phyloP scores from a whole-genome alignment of 345 rosid species.

The Geranium brycei region DNA sequence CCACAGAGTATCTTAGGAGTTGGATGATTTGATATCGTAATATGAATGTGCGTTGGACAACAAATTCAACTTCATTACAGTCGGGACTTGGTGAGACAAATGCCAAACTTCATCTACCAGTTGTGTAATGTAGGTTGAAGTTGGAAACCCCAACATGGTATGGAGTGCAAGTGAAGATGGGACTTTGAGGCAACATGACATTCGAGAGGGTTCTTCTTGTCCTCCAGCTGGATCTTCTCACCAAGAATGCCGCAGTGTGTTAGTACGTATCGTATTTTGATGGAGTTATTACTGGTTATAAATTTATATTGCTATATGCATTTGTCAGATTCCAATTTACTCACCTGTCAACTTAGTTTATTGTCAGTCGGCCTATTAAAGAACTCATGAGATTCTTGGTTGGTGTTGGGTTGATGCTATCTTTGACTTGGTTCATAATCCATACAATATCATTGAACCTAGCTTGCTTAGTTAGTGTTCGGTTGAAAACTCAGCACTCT shows the following conservation, averaged over 20 bases:
- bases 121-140: conserved; percentile 52
- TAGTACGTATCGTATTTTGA: conserved; percentile 37
- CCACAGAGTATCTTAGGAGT: conserved; percentile 8
- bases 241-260: conserved; percentile 81
- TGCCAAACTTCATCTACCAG: conserved; percentile 5
- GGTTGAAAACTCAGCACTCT: not conserved
- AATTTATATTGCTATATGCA: not conserved
- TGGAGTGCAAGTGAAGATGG: conserved; percentile 99
- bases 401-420: not conserved
- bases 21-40: not conserved
- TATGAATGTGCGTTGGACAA: too few relatives aligned
- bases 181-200: conserved; percentile 89
- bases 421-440: not conserved
- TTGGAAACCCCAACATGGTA: conserved; percentile 84
- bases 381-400: not conserved
- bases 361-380: not conserved
- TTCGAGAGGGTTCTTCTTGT: conserved; percentile 74
- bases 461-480: not conserved
- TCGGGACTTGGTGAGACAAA: not conserved
- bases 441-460: not conserved
- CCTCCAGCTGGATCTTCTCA: conserved; percentile 70
- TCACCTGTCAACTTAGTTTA: not conserved
- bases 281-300: not conserved
- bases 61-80: not conserved
- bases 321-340: not conserved